These are phyloP conservation scores for Rhodofomes roseus DNA, from an alignment of 1,284 basidiomycete species.

Conservation along the genomic window DNA sequence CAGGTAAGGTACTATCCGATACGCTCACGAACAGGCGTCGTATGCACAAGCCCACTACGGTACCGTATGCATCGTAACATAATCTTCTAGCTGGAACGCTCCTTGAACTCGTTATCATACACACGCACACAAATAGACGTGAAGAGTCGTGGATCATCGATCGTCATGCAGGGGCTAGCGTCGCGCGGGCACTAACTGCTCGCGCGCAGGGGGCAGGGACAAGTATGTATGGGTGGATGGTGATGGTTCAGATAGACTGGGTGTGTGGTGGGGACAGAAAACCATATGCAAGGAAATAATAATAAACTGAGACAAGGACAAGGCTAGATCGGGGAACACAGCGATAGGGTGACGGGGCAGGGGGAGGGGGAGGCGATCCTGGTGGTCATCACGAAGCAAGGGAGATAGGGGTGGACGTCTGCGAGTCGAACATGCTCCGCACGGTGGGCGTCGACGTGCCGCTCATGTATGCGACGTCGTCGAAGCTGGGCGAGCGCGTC, in stretches of 20 bases:
- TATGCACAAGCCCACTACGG: background rate
- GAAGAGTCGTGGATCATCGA: background rate
- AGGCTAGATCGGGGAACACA: background rate
- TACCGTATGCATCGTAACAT: background rate
- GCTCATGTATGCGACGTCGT: constrained; percentile 26
- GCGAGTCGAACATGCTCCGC: constrained; percentile 11
- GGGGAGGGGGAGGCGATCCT: background rate
- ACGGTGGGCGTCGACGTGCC: constrained; percentile 26
- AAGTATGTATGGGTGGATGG: background rate
- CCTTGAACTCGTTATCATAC: background rate
- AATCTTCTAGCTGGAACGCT: background rate
- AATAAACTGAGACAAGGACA: background rate
- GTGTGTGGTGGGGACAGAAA: background rate
- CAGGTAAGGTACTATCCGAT: background rate
- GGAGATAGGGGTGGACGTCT: constrained; percentile 13
- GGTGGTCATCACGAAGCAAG: constrained; percentile 10
- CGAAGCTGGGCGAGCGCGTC: constrained; percentile 29
- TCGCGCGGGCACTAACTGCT: background rate
- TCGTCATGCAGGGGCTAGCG: background rate
- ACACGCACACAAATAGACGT: constrained; percentile 1
- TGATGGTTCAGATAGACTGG: background rate
- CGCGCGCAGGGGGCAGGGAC: background rate
- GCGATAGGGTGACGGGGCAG: background rate
- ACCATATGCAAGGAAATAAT: constrained; percentile 1
- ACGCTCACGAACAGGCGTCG: background rate